These are phyloP conservation scores for Pichia sp. DNA, from an alignment of 1,139 yeast species.

Conservation along the genomic window DNA sequence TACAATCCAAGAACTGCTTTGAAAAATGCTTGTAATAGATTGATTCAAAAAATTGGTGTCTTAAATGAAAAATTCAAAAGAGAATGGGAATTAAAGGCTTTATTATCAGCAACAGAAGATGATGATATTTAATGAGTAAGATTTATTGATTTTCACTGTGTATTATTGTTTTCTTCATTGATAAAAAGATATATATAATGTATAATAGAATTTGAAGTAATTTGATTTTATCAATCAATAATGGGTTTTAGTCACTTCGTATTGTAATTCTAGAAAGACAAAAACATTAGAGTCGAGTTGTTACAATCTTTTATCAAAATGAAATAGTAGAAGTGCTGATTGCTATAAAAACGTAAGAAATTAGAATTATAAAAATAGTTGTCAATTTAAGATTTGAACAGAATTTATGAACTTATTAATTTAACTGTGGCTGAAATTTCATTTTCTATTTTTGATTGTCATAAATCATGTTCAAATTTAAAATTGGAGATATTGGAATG, in stretches of 20 bases:
- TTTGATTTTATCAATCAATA: background rate
- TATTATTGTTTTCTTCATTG: background rate
- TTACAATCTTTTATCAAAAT: background rate
- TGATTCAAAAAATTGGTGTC: slow-evolving; percentile 71
- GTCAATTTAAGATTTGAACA: background rate
- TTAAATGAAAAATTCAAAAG: slow-evolving; percentile 73
- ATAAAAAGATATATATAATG: background rate
- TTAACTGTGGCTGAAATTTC: background rate
- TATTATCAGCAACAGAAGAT: slow-evolving; percentile 68
- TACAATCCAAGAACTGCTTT: slow-evolving; percentile 88
- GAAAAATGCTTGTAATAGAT: slow-evolving; percentile 77
- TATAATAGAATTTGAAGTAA: background rate
- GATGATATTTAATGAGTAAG: slow-evolving; percentile 19
- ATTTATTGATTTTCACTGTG: background rate
- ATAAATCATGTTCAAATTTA: background rate
- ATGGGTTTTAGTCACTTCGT: background rate
- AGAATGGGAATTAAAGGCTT: slow-evolving; percentile 89
- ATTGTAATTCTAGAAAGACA: background rate
- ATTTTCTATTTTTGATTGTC: background rate
- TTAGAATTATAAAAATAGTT: background rate
- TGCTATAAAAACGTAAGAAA: background rate
- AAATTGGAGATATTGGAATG: background rate
- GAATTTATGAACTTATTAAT: background rate
- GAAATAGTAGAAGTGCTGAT: background rate
- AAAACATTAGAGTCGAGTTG: background rate